These are phyloP conservation scores for Dactylonectria estremocensis DNA, from an alignment of 2,329 filamentous ascomycete genomes.

Conservation along the genomic window DNA sequence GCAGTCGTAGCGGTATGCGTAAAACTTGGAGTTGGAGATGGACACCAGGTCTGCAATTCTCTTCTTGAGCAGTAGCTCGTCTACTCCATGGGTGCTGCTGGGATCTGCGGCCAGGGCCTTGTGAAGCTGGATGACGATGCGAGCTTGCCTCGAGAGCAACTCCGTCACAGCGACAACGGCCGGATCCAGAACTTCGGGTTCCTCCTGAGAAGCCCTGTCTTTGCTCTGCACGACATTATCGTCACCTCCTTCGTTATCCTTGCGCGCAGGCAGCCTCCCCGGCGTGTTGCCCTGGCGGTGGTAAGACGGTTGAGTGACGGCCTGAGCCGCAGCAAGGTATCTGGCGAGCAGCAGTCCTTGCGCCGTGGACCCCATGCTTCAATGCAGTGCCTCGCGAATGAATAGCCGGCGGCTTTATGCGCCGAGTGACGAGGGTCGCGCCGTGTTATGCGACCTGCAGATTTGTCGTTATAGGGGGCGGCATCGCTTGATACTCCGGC, in stretches of 20 bases:
- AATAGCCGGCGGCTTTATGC: slow-evolving; percentile 12
- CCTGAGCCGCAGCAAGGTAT: slow-evolving; percentile 44
- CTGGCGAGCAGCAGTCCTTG: slow-evolving; percentile 42
- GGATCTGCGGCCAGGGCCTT: slow-evolving; percentile 19
- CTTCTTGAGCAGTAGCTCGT: slow-evolving; percentile 51
- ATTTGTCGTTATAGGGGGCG: neutral
- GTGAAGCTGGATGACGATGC: slow-evolving; percentile 43
- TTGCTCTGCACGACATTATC: neutral
- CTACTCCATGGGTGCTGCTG: neutral
- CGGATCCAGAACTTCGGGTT: slow-evolving; percentile 22
- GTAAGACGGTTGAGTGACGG: slow-evolving; percentile 26
- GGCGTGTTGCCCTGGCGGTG: neutral
- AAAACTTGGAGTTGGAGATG: slow-evolving; percentile 76
- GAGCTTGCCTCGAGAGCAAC: slow-evolving; percentile 52
- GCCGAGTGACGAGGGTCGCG: neutral
- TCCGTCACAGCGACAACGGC: slow-evolving; percentile 40
- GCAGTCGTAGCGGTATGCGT: slow-evolving; percentile 77
- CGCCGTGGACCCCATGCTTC: slow-evolving; percentile 39
- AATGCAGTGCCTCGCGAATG: slow-evolving; percentile 5
- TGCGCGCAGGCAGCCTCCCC: neutral
- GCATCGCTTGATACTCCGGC: neutral
- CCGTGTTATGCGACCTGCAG: slow-evolving; percentile 6
- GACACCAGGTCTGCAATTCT: slow-evolving; percentile 71
- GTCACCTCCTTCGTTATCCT: neutral
- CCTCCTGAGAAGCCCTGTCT: neutral